Evolutionary conservation across 2,329 filamentous ascomycete genomes (phyloP), one percentile per base, ranked within the genome.

Genomic region (Keithomyces neogunnii): DNA sequence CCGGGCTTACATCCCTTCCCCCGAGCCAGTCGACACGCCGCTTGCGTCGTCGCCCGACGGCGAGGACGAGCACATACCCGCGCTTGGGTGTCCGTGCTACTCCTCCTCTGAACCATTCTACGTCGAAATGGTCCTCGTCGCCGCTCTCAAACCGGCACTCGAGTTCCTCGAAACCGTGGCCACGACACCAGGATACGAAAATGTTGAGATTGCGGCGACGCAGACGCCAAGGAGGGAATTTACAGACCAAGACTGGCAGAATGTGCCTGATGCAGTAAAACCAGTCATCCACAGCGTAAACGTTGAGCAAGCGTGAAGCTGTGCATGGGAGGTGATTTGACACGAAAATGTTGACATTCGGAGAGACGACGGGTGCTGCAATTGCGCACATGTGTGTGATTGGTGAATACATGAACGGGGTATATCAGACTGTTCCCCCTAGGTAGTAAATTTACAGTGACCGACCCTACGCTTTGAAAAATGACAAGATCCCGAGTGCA

Each of bases 31-130:
- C 0, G 77, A 78, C 40, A 73, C 69, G 1, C 75, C 76, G 2
- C 65, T 89, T 5, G 69, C 77, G 0, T 77, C 78, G 0, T 70
- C 77, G 1, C 62, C 72, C 2, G 76, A 77, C 8, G 80, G 78
- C 57, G 62, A 67, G 0, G 57, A 64, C 11, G 67, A 69, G 3
- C 58, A 62, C 38, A 70, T 74, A 60, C 71, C 72, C 0, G 57
- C 65, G 9, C 71, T 78, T 43, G 85, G 85, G 4, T 86, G 81
- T 56, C 85, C 86, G 4, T 77, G 82, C 55, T 86, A 85, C 66
- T 84, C 85, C n/a, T 78, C 84, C 2, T 85, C 85, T 3, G 81
- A 86, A 55, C 59, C 67, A 1, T 62, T 73, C 35, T 73, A 81
- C 60, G 69, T 70, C 6, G 88, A 95, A 64, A 71, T 73, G 38